A percentile compares a stretch with the other conserved stretches of the same genome.
Conservation (phyloP, 2,329 filamentous ascomycete genomes). For the Colletotrichum sidae region DNA sequence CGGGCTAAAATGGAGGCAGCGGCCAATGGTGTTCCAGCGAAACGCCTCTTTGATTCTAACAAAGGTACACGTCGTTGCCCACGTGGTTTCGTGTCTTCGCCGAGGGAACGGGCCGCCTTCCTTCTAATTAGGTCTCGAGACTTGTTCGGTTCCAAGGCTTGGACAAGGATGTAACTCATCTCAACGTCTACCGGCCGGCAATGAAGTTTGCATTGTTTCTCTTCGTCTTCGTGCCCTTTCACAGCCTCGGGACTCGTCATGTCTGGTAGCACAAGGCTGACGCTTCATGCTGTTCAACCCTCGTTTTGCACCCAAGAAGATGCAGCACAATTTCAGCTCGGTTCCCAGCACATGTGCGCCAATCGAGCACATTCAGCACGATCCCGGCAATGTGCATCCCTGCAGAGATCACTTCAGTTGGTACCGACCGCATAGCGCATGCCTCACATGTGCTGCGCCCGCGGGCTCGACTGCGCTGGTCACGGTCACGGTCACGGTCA, state of each 20-base stretch:
- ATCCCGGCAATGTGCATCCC: conserved; percentile 34
- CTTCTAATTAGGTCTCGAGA: no score
- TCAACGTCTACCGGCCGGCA: conserved; percentile 14
- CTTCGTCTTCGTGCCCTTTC: not conserved
- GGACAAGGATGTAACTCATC: not conserved
- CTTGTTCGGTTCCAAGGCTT: conserved; percentile 22
- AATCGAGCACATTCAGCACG: conserved; percentile 26
- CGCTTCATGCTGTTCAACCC: not conserved
- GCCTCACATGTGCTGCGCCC: not conserved
- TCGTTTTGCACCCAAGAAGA: not conserved
- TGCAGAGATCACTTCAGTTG: conserved; percentile 29
- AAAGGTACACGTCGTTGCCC: conserved; percentile 16
- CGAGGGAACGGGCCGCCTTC: conserved; percentile 33
- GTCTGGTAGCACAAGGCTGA: conserved; percentile 1
- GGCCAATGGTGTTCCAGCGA: conserved; percentile 24
- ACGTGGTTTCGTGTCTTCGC: conserved; percentile 19
- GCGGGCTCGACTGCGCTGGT: not conserved
- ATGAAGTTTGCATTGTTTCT: not conserved
- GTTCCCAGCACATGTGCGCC: conserved; percentile 15
- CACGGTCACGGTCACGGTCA: not conserved
- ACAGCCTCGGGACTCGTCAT: not conserved
- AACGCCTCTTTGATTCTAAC: conserved; percentile 12
- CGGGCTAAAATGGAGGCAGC: not conserved
- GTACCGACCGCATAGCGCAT: not conserved
- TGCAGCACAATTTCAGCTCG: conserved; percentile 5